Base-by-base conservation (phyloP, 441 rosid genomes). In the Macaranga tanarius region DNA sequence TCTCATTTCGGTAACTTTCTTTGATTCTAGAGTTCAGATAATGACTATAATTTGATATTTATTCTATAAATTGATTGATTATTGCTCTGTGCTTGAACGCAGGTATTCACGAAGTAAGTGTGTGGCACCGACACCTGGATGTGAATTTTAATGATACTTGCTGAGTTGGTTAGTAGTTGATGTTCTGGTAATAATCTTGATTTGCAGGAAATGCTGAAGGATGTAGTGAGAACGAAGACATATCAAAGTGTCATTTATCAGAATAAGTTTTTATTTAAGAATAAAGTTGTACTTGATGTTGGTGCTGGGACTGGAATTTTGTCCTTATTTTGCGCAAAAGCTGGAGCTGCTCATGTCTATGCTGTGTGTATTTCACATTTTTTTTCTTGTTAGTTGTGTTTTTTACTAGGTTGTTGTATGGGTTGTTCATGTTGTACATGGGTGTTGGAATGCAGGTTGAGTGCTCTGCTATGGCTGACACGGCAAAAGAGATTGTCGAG, bases 21-120 rank as follows among this genome's bases (percentile, higher is more conserved):
- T 48, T 34, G 38, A 34, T 34, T 34, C 38, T 34, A 7, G 38
- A 34, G 6, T 34, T 34, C 38, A 34, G 38, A 34, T 34, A 34
- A 4, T 34, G 7, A 7, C 38, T 34, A 34, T 5, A 34, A 34
- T 34, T 34, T 34, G 38, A 34, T 34, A 34, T 34, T 34, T 34
- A 34, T 34, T 34, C 38, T 34, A 34, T 34, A 34, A 34, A 34
- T 34, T 34, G 38, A 34, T 34, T 34, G 38, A 34, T 34, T 34
- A 0, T 20, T 52, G 12, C 16, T 76, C 22, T 65, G 10, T 62
- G 57, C 45, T 8, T 68, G 26, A 82, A 73, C 82, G 84, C 87
- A 95, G 99, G 98, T 70, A 95, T 95, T 82, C 98, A 95, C 72
- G 99, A 95, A 92, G 99, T 95, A 90, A 91, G 98, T 87, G 73